Evolutionary conservation across 1,284 basidiomycete species (phyloP), one percentile per base, ranked within the genome.

Genomic region (Fomitopsis betulina): DNA sequence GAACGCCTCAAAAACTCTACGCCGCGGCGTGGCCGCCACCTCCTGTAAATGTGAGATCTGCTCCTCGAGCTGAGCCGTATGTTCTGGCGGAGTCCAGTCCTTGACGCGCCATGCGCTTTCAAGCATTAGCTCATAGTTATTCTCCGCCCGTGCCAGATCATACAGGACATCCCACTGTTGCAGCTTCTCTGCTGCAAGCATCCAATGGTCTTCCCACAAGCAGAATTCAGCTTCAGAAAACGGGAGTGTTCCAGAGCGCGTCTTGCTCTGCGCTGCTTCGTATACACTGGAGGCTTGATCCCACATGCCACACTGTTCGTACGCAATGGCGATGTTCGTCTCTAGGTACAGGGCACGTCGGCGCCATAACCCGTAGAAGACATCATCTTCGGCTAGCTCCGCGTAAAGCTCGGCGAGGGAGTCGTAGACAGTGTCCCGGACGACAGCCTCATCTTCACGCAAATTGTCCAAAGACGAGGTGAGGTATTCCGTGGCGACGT

Each of bases 191-290:
- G 95, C 91, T 4, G 96, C 87, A 17, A 97, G 78, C 61, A 99
- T 93, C 97, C 98, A 99, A 73, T 99, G 97, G 71, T 99, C 98
- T 72, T 99, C 97, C 97, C 97, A 99, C 19, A 99, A 79, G 67
- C 93, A 94, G 72, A 97, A 99, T 73, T 99, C 97, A 6, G 91
- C 84, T 73, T 99, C 97, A 37, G 92, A 91, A 76, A 97, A 99
- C 1, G 95, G 89, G 51, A 98, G 86, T 13, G 84, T 76, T 5
- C 94, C 93, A 12, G 86, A 80, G 49, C 95, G 85, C 5, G 94
- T 91, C 71, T 90, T 94, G 65, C 81, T 87, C 74, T 98, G 96
- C 1, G 96, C 97, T 27, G 80, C 79, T 74, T 99, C 97, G 75
- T 99, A 98, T 55, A 91, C 82, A 63, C 83, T 84, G 59, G 94